These are phyloP conservation scores for Alternaria sp. DNA, from an alignment of 2,329 filamentous ascomycete species.

Conservation along the genomic window DNA sequence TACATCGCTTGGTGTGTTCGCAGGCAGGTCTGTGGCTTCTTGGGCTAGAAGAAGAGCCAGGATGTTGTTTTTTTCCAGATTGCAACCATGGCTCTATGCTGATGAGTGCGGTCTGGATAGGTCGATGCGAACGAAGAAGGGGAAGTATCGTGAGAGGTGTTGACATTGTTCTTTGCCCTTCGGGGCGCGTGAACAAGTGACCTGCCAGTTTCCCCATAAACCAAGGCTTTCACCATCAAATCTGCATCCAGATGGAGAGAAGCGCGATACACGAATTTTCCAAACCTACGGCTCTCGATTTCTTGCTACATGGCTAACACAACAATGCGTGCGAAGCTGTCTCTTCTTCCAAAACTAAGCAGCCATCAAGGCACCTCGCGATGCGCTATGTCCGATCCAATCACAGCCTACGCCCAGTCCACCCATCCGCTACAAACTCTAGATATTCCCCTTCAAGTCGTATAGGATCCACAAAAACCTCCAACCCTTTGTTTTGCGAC, in stretches of 20 bases:
- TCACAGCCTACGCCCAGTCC: neutral
- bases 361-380: neutral
- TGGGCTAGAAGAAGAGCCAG: constrained; percentile 21
- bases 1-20: constrained; percentile 20
- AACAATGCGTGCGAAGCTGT: neutral
- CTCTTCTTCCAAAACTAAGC: neutral
- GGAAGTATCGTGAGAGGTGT: constrained; percentile 69
- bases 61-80: constrained; percentile 12
- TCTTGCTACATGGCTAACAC: neutral
- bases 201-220: neutral
- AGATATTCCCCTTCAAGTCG: neutral
- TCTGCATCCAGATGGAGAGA: neutral
- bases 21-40: constrained; percentile 17
- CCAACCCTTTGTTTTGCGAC: neutral
- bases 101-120: constrained; percentile 76
- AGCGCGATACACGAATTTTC: neutral
- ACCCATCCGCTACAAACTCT: neutral
- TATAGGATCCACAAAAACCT: neutral
- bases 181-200: constrained; percentile 53
- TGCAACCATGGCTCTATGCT: constrained; percentile 64
- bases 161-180: constrained; percentile 76
- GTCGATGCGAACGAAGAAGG: constrained; percentile 65
- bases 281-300: neutral
- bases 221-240: neutral
- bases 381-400: neutral